Evolutionary conservation across 192 early-diverging fungal species (phyloP).

Genomic region (Funneliformis geosporum): DNA sequence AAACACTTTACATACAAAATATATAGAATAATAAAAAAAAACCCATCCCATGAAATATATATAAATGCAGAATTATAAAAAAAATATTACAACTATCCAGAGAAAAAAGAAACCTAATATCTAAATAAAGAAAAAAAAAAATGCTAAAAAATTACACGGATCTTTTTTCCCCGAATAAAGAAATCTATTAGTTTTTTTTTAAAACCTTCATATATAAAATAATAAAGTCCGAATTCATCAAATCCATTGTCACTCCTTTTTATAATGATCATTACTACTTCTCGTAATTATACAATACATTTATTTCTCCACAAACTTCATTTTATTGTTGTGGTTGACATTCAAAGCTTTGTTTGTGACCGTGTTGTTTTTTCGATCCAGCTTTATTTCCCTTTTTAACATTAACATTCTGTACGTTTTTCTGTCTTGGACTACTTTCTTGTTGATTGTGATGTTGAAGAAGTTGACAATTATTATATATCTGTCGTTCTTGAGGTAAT

Average conservation of each 20-base stretch:
- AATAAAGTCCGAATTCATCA: not conserved
- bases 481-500: not conserved
- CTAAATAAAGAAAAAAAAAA: not conserved
- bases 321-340: slow-evolving; percentile 3
- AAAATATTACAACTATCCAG: slow-evolving; percentile 14
- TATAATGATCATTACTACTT: not conserved
- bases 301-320: not conserved
- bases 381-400: not conserved
- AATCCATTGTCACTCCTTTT: not conserved
- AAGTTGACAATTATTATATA: not conserved
- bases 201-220: not conserved
- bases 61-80: not conserved
- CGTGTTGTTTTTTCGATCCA: not conserved
- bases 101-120: slow-evolving; percentile 10
- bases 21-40: not conserved
- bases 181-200: not conserved
- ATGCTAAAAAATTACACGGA: not conserved
- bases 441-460: not conserved
- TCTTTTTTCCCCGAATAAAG: slow-evolving; percentile 1
- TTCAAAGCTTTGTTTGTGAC: not conserved
- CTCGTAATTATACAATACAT: not conserved
- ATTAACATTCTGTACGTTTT: not conserved
- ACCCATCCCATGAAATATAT: slow-evolving; percentile 8
- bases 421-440: not conserved
- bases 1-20: slow-evolving; percentile 12